Percentiles rank a stretch among this genome's conserved stretches.
Conservation (phyloP, 2,329 filamentous ascomycete species). For the Alternaria incomplexa region DNA sequence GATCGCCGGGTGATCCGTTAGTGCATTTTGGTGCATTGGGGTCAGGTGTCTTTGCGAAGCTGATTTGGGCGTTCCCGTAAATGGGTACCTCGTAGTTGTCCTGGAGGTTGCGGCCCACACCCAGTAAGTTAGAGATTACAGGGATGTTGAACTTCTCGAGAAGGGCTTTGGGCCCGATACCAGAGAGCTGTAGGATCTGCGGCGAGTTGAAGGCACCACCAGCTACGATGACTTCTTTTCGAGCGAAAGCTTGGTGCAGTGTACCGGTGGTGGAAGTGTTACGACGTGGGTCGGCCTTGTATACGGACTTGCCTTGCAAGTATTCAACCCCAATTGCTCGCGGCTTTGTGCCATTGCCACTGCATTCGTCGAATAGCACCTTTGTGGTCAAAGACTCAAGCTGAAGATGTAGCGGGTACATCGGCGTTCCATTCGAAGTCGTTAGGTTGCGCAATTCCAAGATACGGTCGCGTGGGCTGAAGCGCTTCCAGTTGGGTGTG, state of each 20-base stretch:
- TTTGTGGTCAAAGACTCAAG: constrained; percentile 50
- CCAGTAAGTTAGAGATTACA: constrained; percentile 57
- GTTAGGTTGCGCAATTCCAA: constrained; percentile 12
- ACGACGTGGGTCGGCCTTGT: constrained; percentile 51
- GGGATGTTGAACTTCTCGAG: constrained; percentile 61
- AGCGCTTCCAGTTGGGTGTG: constrained; percentile 20
- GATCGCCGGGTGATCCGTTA: constrained; percentile 27
- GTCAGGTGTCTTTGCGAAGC: constrained; percentile 1
- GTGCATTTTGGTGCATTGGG: constrained; percentile 18
- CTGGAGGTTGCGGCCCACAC: constrained; percentile 29
- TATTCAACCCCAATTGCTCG: constrained; percentile 53
- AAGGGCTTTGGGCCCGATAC: constrained; percentile 62
- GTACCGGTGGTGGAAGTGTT: constrained; percentile 13
- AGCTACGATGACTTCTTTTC: constrained; percentile 26
- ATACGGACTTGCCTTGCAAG: constrained; percentile 48
- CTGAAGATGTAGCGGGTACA: constrained; percentile 29
- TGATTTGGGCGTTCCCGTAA: constrained; percentile 53
- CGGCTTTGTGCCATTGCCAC: constrained; percentile 26
- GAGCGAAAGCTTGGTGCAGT: constrained; percentile 19
- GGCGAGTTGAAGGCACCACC: constrained; percentile 65
- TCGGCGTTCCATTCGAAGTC: constrained; percentile 10
- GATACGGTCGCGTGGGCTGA: constrained; percentile 23
- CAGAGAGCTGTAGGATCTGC: constrained; percentile 67
- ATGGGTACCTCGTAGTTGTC: constrained; percentile 51
- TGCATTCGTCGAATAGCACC: constrained; percentile 43